Base-by-base conservation (phyloP, 805 yeast species). In the Cephaloascus albidus region DNA sequence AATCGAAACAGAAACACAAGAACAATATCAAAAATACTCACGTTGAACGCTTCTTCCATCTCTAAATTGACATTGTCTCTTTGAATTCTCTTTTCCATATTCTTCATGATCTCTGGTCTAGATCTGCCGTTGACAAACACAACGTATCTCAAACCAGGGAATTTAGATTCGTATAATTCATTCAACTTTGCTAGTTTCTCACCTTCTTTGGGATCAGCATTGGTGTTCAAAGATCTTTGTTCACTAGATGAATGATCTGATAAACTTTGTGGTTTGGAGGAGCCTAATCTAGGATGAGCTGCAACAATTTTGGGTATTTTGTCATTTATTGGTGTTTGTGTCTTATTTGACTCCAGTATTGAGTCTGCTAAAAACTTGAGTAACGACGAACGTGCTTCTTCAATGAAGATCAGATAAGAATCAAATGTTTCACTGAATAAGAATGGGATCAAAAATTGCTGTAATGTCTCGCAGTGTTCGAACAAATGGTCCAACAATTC, bases 231-330 rank as follows among this genome's bases (percentile, higher is more conserved):
- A 10, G 81, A 74, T 42, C 70, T 72, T 55, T 88, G 96, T 57
- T 88, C 97, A 3, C 61, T 55, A 18, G 68, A 61, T 2, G 95
- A 84, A 51, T 84, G 89, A 3, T 58, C 63, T 5, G 85, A 81
- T 23, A 85, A 64, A 20, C 61, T 68, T 43, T 53, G 60, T 47
- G 12, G 10, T 39, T 55, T 54, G 3, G 78, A 66, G 3, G 84
- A 85, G 1, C 97, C 97, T 15, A 88, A 63, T 40, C 96, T 67
- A 15, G 97, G 97, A 60, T 88, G 97, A 0, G 96, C 95, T 1
- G 85, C 80, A n/a, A 89, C 76, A 41, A 89, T 86, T 32, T 70
- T 61, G 35, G 68, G 51, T 10, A 73, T 54, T 16, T 53, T 50
- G 17, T 45, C 48, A 6, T 44, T 45, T 33, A 42, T 38, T 18